Base-by-base conservation (phyloP, 345 rosid species). In the Draba incana region DNA sequence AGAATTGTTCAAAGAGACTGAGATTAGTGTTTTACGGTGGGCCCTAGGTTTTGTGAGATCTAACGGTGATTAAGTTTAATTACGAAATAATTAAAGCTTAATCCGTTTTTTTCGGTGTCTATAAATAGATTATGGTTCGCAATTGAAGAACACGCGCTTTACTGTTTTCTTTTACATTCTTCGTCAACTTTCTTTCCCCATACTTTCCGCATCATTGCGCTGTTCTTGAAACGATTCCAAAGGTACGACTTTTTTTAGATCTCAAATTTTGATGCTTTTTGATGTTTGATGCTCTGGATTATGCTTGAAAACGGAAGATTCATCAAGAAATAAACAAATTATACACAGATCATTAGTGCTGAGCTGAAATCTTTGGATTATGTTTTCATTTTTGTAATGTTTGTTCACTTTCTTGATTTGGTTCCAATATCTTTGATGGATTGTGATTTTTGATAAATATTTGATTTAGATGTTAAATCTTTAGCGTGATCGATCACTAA, bases 161-260 rank as follows among this genome's bases (percentile, higher is more conserved):
- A 37, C 58, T 66, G 37, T 30, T 42, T 72, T 48, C 30, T 55
- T 39, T 54, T 47, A 37, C 6, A 2, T 35, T 70, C 15, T 35
- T 70, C 25, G 50, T 71, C 69, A 63, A 11, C n/a, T 30, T 39
- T 41, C 45, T 49, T 64, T 20, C 59, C 48, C 70, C 58, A 25
- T 10, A 49, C 39, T 65, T 58, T 66, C 67, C 62, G 42, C 56
- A 44, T 66, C 5, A 43, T 45, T 60, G 72, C 37, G 59, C 63
- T 46, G 61, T 71, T 52, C 77, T 58, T 50, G 51, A 66, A 52
- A 14, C 72, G 0, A 24, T 56, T 69, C 43, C 60, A 69, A 69
- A 75, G 75, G 79, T 75, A 49, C 61, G 75, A 75, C 66, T 62
- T 68, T 63, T 24, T 31, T n/a, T 62, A 43, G 61, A 69, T 69